phyloP scores from a whole-genome alignment of 352 stramenopile species.

The Globisporangium canariense region DNA sequence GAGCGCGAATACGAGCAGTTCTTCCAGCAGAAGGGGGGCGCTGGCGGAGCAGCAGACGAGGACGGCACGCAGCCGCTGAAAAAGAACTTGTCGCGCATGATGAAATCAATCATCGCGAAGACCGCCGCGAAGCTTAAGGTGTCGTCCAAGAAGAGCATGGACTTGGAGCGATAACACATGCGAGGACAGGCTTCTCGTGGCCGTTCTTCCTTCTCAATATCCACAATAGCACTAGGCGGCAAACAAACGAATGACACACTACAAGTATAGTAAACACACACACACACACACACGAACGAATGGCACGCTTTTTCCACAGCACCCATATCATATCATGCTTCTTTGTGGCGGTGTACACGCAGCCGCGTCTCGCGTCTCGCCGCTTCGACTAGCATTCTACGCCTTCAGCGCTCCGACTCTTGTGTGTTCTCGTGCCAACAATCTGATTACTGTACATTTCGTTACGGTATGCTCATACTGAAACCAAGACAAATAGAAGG shows the following conservation, averaged over 20 bases:
- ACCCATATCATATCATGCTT: not conserved
- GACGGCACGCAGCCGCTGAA: conserved; percentile 15
- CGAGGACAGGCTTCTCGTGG: not conserved
- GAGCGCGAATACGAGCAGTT: conserved; percentile 58
- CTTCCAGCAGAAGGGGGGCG: conserved; percentile 35
- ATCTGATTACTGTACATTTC: conserved; percentile 3
- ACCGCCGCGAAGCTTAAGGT: conserved; percentile 53
- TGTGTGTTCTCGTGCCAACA: not conserved
- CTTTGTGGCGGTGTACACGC: not conserved
- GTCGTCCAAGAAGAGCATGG: conserved; percentile 30
- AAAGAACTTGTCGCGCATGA: conserved; percentile 43
- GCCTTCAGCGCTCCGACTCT: not conserved
- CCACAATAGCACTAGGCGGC: not conserved
- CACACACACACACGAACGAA: not conserved
- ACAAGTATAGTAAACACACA: not conserved
- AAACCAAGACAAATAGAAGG: not conserved
- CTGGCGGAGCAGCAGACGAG: not conserved
- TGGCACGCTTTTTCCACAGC: not conserved
- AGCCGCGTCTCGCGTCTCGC: not conserved
- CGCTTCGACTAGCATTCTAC: not conserved
- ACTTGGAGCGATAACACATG: conserved; percentile 20
- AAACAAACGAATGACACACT: not conserved
- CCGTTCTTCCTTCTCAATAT: not conserved
- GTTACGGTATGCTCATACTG: not conserved
- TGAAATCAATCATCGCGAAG: conserved; percentile 52